Percentiles rank a stretch among this genome's conserved stretches.
Evolutionary conservation across 306 rosid genomes (phyloP).

Genomic region (Acacia confusa): DNA sequence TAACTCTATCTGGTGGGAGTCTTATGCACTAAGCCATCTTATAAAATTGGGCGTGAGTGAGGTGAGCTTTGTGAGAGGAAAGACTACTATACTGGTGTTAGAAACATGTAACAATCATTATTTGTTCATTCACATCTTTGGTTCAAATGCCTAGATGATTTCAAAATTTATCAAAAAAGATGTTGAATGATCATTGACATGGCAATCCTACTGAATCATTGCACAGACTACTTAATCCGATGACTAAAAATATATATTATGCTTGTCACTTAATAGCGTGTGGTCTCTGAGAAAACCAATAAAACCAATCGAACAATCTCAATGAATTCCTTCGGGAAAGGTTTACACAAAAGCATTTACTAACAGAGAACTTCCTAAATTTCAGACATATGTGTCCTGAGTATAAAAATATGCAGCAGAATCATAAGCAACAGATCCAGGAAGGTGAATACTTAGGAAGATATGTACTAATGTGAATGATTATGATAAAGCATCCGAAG

Average conservation of each 20-base stretch:
- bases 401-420: background rate
- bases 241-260: background rate
- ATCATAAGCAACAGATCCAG: background rate
- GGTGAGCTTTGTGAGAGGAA: background rate
- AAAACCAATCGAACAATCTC: background rate
- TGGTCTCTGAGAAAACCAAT: constrained; percentile 1
- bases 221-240: background rate
- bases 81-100: background rate
- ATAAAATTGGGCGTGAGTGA: background rate
- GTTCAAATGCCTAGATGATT: constrained; percentile 3
- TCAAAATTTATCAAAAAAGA: background rate
- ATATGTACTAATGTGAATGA: constrained; percentile 24
- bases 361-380: background rate
- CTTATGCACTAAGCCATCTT: no score
- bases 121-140: background rate
- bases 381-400: background rate
- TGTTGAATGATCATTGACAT: background rate
- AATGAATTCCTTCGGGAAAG: background rate
- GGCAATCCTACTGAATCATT: background rate
- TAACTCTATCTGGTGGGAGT: no score
- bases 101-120: constrained; percentile 1
- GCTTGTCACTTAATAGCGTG: background rate
- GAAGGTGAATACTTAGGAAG: constrained; percentile 1
- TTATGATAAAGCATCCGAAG: constrained; percentile 51
- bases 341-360: background rate